These are phyloP conservation scores for Colletotrichum orbiculare DNA, from an alignment of 2,329 filamentous ascomycete species.

Conservation along the genomic window DNA sequence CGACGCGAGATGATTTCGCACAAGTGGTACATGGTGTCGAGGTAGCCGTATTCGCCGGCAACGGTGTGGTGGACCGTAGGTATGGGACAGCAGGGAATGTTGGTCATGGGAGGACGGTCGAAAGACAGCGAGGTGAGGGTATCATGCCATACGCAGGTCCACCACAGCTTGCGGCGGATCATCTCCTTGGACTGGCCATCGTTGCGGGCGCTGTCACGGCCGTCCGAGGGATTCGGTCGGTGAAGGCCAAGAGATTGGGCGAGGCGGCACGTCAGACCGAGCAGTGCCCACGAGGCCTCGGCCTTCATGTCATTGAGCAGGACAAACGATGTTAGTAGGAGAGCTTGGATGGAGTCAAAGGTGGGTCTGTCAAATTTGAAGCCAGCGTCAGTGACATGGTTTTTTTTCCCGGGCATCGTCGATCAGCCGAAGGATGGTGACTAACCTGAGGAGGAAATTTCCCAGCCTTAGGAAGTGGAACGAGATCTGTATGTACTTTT, in stretches of 20 bases:
- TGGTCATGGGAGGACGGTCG: slow-evolving; percentile 73
- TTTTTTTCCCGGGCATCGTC: not conserved
- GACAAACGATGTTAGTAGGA: slow-evolving; percentile 72
- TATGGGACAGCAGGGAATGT: slow-evolving; percentile 66
- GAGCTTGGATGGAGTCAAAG: slow-evolving; percentile 72
- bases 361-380: slow-evolving; percentile 59
- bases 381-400: slow-evolving; percentile 22
- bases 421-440: slow-evolving; percentile 8
- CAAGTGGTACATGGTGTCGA: slow-evolving; percentile 74
- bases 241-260: slow-evolving; percentile 74
- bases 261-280: slow-evolving; percentile 72
- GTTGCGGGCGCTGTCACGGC: slow-evolving; percentile 53
- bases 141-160: slow-evolving; percentile 76
- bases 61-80: slow-evolving; percentile 55
- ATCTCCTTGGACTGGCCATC: slow-evolving; percentile 64
- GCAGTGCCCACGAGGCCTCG: slow-evolving; percentile 73
- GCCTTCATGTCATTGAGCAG: slow-evolving; percentile 77
- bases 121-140: slow-evolving; percentile 74
- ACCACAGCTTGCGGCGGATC: slow-evolving; percentile 68
- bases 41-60: slow-evolving; percentile 65
- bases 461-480: slow-evolving; percentile 73
- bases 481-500: slow-evolving; percentile 71
- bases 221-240: slow-evolving; percentile 57
- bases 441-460: slow-evolving; percentile 70
- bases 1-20: slow-evolving; percentile 70